These are phyloP conservation scores for Fusarium paranaense DNA, from an alignment of 2,329 filamentous ascomycete species.

Conservation along the genomic window DNA sequence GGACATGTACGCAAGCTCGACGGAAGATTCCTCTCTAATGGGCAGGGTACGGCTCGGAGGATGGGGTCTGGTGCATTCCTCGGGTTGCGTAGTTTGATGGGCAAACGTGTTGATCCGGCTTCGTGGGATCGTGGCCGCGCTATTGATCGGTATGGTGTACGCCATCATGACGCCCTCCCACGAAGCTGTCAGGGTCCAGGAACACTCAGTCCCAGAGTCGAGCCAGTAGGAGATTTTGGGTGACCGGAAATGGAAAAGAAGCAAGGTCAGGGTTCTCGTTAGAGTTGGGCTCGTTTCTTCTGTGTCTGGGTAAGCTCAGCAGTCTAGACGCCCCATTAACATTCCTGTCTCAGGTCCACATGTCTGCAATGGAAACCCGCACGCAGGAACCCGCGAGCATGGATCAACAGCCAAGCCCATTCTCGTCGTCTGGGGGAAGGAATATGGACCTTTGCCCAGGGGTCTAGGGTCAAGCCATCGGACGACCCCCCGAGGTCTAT, in stretches of 20 bases:
- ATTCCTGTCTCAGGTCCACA: slow-evolving; percentile 1
- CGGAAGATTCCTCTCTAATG: background rate
- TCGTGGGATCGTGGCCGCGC: background rate
- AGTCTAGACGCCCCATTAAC: background rate
- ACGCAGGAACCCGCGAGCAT: background rate
- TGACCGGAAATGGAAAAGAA: background rate
- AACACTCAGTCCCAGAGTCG: no score
- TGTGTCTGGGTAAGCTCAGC: background rate
- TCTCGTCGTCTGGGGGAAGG: background rate
- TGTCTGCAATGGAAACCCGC: background rate
- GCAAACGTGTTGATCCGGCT: background rate
- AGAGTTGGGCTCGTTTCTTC: background rate
- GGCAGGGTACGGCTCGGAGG: background rate
- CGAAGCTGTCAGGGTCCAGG: background rate
- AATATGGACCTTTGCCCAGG: background rate
- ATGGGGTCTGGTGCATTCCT: background rate
- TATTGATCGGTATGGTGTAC: background rate
- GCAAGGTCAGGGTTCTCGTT: background rate
- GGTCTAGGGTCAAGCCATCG: background rate
- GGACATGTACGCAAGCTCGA: background rate
- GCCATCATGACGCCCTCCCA: background rate
- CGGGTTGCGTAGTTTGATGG: background rate
- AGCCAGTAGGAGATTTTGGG: background rate
- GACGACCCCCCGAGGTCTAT: background rate
- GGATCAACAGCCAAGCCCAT: background rate